Evolutionary conservation across 441 rosid species (phyloP).

Genomic region (Arabidopsis hybrid): DNA sequence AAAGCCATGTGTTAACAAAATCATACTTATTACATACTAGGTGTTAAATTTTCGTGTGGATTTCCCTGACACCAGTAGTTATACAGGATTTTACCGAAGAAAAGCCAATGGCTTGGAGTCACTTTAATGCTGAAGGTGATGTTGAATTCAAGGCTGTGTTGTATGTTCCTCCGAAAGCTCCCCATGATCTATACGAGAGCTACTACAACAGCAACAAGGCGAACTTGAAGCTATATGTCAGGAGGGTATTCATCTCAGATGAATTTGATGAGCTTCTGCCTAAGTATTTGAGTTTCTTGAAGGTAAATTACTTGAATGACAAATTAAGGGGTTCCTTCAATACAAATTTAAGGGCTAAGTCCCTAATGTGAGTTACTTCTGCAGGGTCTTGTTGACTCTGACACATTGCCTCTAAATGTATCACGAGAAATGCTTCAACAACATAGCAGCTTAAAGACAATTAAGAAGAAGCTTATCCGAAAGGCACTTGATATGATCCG

Average conservation of each 20-base stretch:
- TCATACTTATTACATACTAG: not conserved
- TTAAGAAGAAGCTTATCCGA: conserved; percentile 92
- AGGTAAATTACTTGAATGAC: conserved; percentile 49
- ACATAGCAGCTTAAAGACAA: conserved; percentile 92
- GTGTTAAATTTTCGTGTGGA: conserved; percentile 15
- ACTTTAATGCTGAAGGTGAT: conserved; percentile 94
- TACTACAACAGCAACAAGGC: conserved; percentile 84
- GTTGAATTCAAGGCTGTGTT: conserved; percentile 95
- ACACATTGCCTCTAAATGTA: conserved; percentile 87
- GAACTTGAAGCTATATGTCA: conserved; percentile 88
- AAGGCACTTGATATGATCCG: conserved; percentile 98
- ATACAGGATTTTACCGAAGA: conserved; percentile 83
- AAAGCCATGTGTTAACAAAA: conserved; percentile 14
- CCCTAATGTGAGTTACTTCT: conserved; percentile 34
- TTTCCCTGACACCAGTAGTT: conserved; percentile 37
- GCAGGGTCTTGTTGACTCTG: conserved; percentile 98
- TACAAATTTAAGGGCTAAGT: not conserved
- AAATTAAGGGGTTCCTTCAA: not conserved
- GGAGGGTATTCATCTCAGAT: conserved; percentile 94
- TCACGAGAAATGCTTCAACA: conserved; percentile 98
- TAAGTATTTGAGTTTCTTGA: conserved; percentile 88
- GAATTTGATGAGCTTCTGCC: conserved; percentile 96
- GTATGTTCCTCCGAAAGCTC: conserved; percentile 95
- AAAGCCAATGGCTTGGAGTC: conserved; percentile 91
- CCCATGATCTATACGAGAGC: conserved; percentile 90